phyloP scores from a whole-genome alignment of 257 asterid species.

The Solanum tarijense region DNA sequence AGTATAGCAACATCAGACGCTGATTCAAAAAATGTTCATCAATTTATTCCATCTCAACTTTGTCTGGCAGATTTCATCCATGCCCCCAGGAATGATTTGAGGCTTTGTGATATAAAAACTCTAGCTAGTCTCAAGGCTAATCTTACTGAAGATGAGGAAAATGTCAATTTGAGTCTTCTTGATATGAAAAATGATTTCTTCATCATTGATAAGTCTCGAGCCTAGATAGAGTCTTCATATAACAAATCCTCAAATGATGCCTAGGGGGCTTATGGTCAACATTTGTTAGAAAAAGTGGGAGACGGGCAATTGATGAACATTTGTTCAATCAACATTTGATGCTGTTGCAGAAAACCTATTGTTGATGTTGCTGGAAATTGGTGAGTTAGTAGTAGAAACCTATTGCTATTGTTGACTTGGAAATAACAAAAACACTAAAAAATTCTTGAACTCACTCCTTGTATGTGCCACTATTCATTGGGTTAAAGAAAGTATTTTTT shows the following conservation, averaged over 20 bases:
- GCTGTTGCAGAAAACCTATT: too few species aligned
- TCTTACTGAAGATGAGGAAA: background rate
- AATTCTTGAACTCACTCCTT: background rate
- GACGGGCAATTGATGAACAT: too few species aligned
- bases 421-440: background rate
- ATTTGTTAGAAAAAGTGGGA: too few species aligned
- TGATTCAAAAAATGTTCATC: background rate
- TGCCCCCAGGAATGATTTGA: background rate
- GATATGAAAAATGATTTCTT: too few species aligned
- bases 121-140: background rate
- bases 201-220: background rate
- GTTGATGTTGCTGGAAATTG: too few species aligned
- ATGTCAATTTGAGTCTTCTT: background rate
- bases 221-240: background rate
- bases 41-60: background rate
- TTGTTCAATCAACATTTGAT: too few species aligned
- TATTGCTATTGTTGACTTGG: background rate
- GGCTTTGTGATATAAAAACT: background rate
- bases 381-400: background rate
- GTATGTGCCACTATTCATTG: background rate
- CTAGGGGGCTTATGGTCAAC: background rate
- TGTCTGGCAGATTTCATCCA: background rate
- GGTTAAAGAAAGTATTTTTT: background rate
- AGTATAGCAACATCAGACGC: background rate
- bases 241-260: background rate